Evolutionary conservation across 2,329 filamentous ascomycete genomes (phyloP).

Genomic region (Arthrobotrys iridis): DNA sequence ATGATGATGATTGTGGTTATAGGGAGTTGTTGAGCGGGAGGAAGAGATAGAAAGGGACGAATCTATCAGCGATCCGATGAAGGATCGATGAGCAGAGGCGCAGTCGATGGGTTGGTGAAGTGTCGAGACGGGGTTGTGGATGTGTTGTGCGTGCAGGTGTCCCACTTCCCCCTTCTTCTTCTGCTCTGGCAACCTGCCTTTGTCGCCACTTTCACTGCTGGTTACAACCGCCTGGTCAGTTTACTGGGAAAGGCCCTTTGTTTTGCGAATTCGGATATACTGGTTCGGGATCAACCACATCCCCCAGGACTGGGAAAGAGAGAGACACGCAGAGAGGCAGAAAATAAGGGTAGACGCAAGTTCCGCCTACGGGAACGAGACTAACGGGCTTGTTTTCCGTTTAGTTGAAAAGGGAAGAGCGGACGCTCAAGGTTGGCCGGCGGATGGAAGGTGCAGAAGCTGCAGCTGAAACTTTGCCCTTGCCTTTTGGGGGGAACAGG

Average conservation of each 20-base stretch:
- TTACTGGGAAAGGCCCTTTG: background rate
- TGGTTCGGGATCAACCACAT: slow-evolving; percentile 4
- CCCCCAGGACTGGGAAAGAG: background rate
- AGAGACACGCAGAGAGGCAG: background rate
- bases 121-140: slow-evolving; percentile 6
- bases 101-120: slow-evolving; percentile 19
- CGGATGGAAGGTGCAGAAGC: slow-evolving; percentile 30
- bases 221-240: background rate
- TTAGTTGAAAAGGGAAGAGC: background rate
- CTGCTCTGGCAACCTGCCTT: background rate
- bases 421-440: background rate
- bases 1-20: background rate
- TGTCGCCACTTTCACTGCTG: slow-evolving; percentile 14
- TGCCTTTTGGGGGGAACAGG: slow-evolving; percentile 23
- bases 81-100: slow-evolving; percentile 43
- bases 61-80: slow-evolving; percentile 10
- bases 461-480: slow-evolving; percentile 23
- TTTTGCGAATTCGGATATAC: slow-evolving; percentile 18
- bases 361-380: background rate
- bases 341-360: background rate
- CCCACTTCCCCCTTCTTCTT: slow-evolving; percentile 7
- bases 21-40: background rate
- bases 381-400: background rate
- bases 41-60: background rate
- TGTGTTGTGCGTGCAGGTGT: slow-evolving; percentile 12